Evolutionary conservation across 169 alveolate species (phyloP).

Genomic region (Sarcocystis neurona): DNA sequence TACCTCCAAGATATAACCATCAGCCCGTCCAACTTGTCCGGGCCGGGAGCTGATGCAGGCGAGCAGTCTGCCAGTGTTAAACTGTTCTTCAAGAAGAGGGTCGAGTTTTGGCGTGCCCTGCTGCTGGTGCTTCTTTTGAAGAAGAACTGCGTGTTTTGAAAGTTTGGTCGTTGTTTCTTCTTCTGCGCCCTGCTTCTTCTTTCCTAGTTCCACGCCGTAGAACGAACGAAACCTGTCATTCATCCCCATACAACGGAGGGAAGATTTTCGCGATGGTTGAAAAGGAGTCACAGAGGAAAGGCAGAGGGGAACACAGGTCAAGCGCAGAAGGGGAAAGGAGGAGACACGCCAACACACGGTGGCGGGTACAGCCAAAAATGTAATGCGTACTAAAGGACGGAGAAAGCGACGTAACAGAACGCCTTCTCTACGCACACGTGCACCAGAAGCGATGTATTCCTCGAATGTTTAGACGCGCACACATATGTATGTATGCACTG

Average conservation of each 20-base stretch:
- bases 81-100: constrained; percentile 92
- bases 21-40: constrained; percentile 97
- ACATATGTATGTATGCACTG: too few relatives aligned
- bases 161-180: constrained; percentile 67
- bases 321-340: too few relatives aligned
- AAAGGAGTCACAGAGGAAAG: too few relatives aligned
- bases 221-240: constrained; percentile 60
- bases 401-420: background rate
- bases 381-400: background rate
- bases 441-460: too few relatives aligned
- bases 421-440: background rate
- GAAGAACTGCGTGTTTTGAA: constrained; percentile 66
- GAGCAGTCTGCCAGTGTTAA: constrained; percentile 94
- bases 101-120: constrained; percentile 74
- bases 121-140: constrained; percentile 75
- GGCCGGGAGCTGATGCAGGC: constrained; percentile 99
- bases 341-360: too few relatives aligned
- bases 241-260: too few relatives aligned
- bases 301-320: too few relatives aligned
- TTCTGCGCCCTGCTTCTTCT: constrained; percentile 71
- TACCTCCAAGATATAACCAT: constrained; percentile 96
- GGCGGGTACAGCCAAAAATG: background rate
- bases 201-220: constrained; percentile 74
- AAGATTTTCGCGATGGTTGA: too few relatives aligned
- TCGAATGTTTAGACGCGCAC: too few relatives aligned